These are phyloP conservation scores for Trichophaea hybrida DNA, from an alignment of 2,329 filamentous ascomycete species.

Conservation along the genomic window DNA sequence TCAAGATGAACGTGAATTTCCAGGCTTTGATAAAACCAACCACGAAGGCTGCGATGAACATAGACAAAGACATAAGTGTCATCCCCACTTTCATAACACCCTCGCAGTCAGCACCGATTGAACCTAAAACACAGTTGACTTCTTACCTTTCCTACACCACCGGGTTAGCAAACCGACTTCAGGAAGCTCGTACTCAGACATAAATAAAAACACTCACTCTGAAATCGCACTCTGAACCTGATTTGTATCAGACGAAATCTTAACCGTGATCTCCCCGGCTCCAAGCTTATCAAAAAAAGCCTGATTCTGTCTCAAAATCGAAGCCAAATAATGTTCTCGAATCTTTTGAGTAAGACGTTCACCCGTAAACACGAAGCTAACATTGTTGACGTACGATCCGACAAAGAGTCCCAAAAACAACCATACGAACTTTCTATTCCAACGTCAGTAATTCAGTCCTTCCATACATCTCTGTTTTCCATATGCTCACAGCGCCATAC, in stretches of 20 bases:
- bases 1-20: constrained; percentile 48
- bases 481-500: constrained; percentile 36
- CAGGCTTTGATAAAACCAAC: constrained; percentile 43
- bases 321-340: constrained; percentile 22
- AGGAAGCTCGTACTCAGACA: too few species aligned
- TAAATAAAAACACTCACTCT: background rate
- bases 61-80: constrained; percentile 27
- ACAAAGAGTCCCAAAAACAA: constrained; percentile 41
- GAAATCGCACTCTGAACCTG: constrained; percentile 24
- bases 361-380: constrained; percentile 24
- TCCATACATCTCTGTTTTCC: constrained; percentile 42
- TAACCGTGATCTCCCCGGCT: constrained; percentile 23
- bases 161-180: too few species aligned
- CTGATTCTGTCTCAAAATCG: constrained; percentile 27
- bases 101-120: too few species aligned
- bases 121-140: too few species aligned
- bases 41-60: constrained; percentile 49
- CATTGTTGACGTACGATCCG: constrained; percentile 18
- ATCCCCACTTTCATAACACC: constrained; percentile 15
- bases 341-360: constrained; percentile 21
- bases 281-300: constrained; percentile 26
- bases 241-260: constrained; percentile 24
- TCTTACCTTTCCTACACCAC: too few species aligned
- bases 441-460: constrained; percentile 35
- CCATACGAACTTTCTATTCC: constrained; percentile 50